Evolutionary conservation across 2,329 filamentous ascomycete species (phyloP).

Genomic region (Epichloe gansuensis): DNA sequence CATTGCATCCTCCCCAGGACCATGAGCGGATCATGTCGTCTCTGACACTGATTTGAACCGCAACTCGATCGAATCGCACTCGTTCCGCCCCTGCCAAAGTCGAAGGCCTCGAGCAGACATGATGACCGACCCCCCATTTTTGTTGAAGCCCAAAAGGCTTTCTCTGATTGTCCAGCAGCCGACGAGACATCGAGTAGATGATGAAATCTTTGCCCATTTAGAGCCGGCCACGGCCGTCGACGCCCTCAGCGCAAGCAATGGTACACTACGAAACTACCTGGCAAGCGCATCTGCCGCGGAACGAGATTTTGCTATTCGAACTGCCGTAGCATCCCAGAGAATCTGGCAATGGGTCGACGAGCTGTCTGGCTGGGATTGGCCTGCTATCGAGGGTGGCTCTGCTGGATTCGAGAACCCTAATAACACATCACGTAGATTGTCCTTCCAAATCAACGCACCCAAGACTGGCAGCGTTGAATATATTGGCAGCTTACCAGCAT

Average conservation of each 20-base stretch:
- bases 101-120: slow-evolving; percentile 5
- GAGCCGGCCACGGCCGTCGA: slow-evolving; percentile 48
- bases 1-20: slow-evolving; percentile 20
- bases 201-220: slow-evolving; percentile 50
- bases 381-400: slow-evolving; percentile 29
- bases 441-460: slow-evolving; percentile 13
- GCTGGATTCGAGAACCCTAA: slow-evolving; percentile 41
- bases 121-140: slow-evolving; percentile 23
- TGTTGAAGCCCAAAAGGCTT: slow-evolving; percentile 22
- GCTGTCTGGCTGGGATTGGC: slow-evolving; percentile 48
- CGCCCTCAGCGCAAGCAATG: slow-evolving; percentile 41
- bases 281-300: slow-evolving; percentile 50
- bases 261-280: slow-evolving; percentile 44
- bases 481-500: slow-evolving; percentile 56
- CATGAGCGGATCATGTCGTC: slow-evolving; percentile 18
- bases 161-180: slow-evolving; percentile 26
- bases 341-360: slow-evolving; percentile 67
- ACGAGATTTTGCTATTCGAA: slow-evolving; percentile 57
- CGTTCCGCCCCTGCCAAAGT: background rate
- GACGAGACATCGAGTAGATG: slow-evolving; percentile 31
- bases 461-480: slow-evolving; percentile 28
- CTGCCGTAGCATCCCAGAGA: slow-evolving; percentile 56
- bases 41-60: background rate
- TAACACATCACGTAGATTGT: slow-evolving; percentile 27
- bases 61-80: background rate